Evolutionary conservation across 2,329 filamentous ascomycete species (phyloP).

Genomic region (Davidsoniella australis): DNA sequence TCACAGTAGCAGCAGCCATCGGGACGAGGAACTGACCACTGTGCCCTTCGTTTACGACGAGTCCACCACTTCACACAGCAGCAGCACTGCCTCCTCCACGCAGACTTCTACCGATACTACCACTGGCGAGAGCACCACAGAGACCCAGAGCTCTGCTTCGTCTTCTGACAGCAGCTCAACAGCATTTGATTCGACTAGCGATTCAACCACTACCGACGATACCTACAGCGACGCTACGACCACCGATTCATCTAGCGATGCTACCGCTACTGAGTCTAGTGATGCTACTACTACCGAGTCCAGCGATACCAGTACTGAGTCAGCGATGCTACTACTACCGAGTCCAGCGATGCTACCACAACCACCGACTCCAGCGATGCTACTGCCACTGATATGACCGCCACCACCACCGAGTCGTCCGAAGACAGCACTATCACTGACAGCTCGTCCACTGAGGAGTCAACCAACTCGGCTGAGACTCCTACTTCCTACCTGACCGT

Average conservation of each 20-base stretch:
- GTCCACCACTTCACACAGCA: no score
- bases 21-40: no score
- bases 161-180: neutral
- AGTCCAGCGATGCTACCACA: neutral
- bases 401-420: neutral
- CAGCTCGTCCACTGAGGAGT: neutral
- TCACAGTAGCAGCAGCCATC: no score
- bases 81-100: neutral
- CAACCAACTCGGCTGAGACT: conserved; percentile 13
- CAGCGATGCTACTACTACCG: neutral
- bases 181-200: neutral
- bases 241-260: neutral
- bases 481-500: conserved; percentile 14
- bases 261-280: neutral
- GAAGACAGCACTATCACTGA: neutral
- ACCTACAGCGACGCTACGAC: neutral
- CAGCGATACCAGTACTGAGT: no score
- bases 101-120: neutral
- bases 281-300: neutral
- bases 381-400: neutral
- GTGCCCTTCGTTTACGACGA: no score
- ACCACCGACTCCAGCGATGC: neutral
- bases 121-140: conserved; percentile 6
- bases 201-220: neutral
- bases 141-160: neutral